These are phyloP conservation scores for Kodamaea anthophila DNA, from an alignment of 1,139 yeast genomes.

Conservation along the genomic window DNA sequence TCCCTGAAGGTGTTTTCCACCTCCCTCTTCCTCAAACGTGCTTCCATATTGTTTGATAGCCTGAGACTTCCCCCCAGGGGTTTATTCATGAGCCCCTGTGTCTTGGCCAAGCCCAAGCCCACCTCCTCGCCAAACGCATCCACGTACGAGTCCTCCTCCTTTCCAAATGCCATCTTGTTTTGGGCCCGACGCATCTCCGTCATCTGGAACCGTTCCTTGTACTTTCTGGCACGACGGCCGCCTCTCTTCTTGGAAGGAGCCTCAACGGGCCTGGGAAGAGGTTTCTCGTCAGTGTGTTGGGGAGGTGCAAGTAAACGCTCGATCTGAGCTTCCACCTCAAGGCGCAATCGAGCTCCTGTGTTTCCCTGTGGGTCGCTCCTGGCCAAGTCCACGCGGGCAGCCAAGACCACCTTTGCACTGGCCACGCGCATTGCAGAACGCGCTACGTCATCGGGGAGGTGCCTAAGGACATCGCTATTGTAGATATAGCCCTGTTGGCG, in stretches of 20 bases:
- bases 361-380: conserved; percentile 43
- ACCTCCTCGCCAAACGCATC: conserved; percentile 75
- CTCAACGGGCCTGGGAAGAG: conserved; percentile 80
- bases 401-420: conserved; percentile 73
- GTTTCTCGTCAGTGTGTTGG: conserved; percentile 58
- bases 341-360: conserved; percentile 52
- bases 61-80: conserved; percentile 43
- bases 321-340: conserved; percentile 56
- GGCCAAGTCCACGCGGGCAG: conserved; percentile 72
- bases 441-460: conserved; percentile 51
- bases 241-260: conserved; percentile 78
- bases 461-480: conserved; percentile 46
- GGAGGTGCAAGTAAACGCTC: conserved; percentile 79
- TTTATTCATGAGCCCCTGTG: conserved; percentile 30
- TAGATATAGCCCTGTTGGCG: conserved; percentile 59
- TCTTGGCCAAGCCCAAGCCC: conserved; percentile 71
- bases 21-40: conserved; percentile 26
- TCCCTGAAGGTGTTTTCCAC: conserved; percentile 7
- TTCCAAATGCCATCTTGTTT: conserved; percentile 79
- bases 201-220: conserved; percentile 73
- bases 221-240: conserved; percentile 72
- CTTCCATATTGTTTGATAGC: conserved; percentile 48
- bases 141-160: conserved; percentile 54
- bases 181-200: conserved; percentile 81
- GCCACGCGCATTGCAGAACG: conserved; percentile 73